These are phyloP conservation scores for Amauroascus niger DNA, from an alignment of 2,329 filamentous ascomycete genomes.

Conservation along the genomic window DNA sequence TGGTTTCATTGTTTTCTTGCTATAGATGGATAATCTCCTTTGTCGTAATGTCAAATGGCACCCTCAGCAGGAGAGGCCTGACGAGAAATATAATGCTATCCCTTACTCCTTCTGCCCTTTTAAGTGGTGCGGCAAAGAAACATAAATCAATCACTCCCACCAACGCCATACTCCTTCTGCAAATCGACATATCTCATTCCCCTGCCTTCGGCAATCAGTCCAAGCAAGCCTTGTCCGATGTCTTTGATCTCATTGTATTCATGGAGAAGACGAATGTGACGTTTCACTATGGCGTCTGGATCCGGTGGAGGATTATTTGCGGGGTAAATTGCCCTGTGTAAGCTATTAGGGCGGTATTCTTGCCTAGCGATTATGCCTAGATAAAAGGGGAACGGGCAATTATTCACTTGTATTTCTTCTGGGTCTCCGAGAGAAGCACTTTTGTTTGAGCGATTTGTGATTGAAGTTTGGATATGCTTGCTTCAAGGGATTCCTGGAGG, in stretches of 20 bases:
- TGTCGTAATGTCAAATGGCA: no score
- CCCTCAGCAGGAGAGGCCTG: no score
- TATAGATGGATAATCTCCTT: no score
- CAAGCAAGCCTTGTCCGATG: conserved; percentile 55
- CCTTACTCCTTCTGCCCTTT: no score
- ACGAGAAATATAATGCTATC: no score
- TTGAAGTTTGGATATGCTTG: conserved; percentile 40
- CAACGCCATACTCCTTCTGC: conserved; percentile 33
- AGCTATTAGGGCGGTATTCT: background rate
- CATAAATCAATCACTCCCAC: conserved; percentile 23
- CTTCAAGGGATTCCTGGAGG: conserved; percentile 33
- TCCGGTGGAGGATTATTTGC: conserved; percentile 23
- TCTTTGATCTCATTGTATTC: conserved; percentile 64
- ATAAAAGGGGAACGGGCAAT: background rate
- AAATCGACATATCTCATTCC: conserved; percentile 45
- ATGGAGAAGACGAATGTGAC: conserved; percentile 56
- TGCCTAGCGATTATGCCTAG: no score
- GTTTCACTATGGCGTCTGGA: conserved; percentile 47
- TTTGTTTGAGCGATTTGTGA: conserved; percentile 32
- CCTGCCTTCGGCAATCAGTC: conserved; percentile 56
- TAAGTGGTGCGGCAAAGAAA: background rate
- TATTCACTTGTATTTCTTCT: conserved; percentile 29
- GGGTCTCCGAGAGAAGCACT: conserved; percentile 28
- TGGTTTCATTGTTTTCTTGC: no score
- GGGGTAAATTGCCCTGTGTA: conserved; percentile 7